phyloP scores from a whole-genome alignment of 441 rosid genomes.

The Populus trichocarpa region DNA sequence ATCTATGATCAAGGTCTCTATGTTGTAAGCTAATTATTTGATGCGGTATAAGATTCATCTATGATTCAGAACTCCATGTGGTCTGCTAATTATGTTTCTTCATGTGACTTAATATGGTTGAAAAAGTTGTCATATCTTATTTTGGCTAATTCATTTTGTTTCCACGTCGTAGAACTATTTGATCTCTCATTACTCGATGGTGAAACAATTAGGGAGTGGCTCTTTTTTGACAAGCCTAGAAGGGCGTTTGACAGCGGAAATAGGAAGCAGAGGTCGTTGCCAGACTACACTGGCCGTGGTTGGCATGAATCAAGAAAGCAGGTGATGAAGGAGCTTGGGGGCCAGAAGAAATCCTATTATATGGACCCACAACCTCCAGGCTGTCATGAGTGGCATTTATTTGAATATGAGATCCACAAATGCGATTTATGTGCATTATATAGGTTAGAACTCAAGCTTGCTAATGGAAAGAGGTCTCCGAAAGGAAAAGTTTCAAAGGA shows the following conservation, averaged over 20 bases:
- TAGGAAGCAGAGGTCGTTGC: conserved; percentile 93
- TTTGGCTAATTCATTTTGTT: conserved; percentile 1
- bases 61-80: background rate
- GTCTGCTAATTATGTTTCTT: background rate
- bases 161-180: conserved; percentile 69
- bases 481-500: conserved; percentile 60
- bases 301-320: conserved; percentile 98
- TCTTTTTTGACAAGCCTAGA: conserved; percentile 89
- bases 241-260: conserved; percentile 94
- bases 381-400: conserved; percentile 84
- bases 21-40: background rate
- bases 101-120: background rate
- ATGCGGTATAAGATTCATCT: background rate
- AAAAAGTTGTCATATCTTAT: background rate
- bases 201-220: conserved; percentile 95
- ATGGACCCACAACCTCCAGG: conserved; percentile 95
- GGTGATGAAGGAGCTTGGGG: conserved; percentile 81
- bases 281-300: conserved; percentile 92
- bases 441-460: conserved; percentile 76
- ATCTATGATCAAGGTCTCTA: background rate
- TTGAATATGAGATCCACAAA: conserved; percentile 81
- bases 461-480: conserved; percentile 67
- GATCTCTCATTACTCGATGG: conserved; percentile 73
- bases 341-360: conserved; percentile 86
- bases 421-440: conserved; percentile 81